These are phyloP conservation scores for Flaveria trinervia DNA, from an alignment of 129 eudicot genomes.

Conservation along the genomic window DNA sequence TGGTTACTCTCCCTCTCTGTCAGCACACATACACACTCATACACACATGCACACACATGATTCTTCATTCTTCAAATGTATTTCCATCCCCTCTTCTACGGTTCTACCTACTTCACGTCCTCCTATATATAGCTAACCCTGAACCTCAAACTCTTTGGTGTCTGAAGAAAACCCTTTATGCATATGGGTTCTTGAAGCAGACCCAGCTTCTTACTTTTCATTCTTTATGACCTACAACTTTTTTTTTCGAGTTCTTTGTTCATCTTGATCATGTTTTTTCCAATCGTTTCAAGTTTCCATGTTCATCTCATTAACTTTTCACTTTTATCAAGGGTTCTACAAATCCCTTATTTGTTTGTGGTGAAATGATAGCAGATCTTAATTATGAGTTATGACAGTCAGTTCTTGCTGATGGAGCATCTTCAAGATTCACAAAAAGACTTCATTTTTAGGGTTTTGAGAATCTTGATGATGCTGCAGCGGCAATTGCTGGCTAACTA, in stretches of 20 bases:
- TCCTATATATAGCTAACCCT: slow-evolving; percentile 40
- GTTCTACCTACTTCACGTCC: slow-evolving; percentile 9
- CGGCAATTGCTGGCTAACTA: slow-evolving; percentile 49
- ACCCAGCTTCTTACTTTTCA: slow-evolving; percentile 6
- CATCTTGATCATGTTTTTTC: not conserved
- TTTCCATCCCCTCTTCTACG: slow-evolving; percentile 31
- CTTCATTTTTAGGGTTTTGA: slow-evolving; percentile 49
- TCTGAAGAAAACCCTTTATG: slow-evolving; percentile 6
- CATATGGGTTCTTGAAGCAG: slow-evolving; percentile 1
- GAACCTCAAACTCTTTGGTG: not conserved
- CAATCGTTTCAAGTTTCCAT: too few relatives aligned
- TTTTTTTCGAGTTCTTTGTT: not conserved
- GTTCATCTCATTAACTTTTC: not conserved
- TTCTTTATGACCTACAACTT: not conserved
- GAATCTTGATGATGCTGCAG: slow-evolving; percentile 93
- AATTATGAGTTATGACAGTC: slow-evolving; percentile 43
- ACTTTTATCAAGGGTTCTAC: not conserved
- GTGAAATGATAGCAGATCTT: slow-evolving; percentile 10
- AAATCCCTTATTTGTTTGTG: too few relatives aligned
- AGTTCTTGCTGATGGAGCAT: slow-evolving; percentile 61
- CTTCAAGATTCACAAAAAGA: slow-evolving; percentile 63
- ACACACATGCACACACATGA: too few relatives aligned
- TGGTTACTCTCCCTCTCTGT: slow-evolving; percentile 16
- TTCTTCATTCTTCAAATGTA: slow-evolving; percentile 28
- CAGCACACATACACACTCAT: not conserved